Evolutionary conservation across 352 stramenopile species (phyloP), one percentile per base, ranked within the genome.

Genomic region (Globisporangium sylvaticum): DNA sequence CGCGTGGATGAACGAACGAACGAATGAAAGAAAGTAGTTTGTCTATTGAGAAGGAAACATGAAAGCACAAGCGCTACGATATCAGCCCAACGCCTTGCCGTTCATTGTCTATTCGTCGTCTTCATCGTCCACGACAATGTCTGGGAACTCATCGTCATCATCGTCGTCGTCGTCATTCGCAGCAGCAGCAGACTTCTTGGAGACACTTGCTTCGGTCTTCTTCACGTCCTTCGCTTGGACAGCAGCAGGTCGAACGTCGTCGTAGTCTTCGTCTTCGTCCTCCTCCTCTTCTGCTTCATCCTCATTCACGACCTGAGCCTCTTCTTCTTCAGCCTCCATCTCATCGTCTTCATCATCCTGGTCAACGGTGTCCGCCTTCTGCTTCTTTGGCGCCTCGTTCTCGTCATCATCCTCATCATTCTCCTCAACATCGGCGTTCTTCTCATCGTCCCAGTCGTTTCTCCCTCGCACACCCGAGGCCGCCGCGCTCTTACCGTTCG

Each of bases 71-170:
- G 42, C 42, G n/a, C 4, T 48, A 48, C 15, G 15, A 48, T 20
- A 46, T n/a, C 5, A 10, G 18, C 6, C 6, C 18, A 50, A 50
- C 15, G 42, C 42, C 42, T 50, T 27, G 27, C 22, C 12, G 18
- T 20, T 32, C 3, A 27, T 22, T 25, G 3, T 69, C 55, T 84
- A 84, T 57, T 79, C 70, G 52, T 88, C 76, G 27, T 83, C 80
- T 14, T 87, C 77, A 58, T 94, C 84, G 63, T 89, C 84, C 50
- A 84, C 77, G 12, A 95, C 82, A 65, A 95, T 95, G 56, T 95
- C 84, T 0, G 87, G 87, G 65, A 95, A 93, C 62, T 94, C 85
- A 34, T 90, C 83, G 55, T 92, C 84, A 44, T 91, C 83, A 18
- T 78, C 70, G 18, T 78, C 73, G 10, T 70, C 65, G 5, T 77